Evolutionary conservation across 2,329 filamentous ascomycete species (phyloP), one percentile per base, ranked within the genome.

Genomic region (Ploettnerulaceae sp.): DNA sequence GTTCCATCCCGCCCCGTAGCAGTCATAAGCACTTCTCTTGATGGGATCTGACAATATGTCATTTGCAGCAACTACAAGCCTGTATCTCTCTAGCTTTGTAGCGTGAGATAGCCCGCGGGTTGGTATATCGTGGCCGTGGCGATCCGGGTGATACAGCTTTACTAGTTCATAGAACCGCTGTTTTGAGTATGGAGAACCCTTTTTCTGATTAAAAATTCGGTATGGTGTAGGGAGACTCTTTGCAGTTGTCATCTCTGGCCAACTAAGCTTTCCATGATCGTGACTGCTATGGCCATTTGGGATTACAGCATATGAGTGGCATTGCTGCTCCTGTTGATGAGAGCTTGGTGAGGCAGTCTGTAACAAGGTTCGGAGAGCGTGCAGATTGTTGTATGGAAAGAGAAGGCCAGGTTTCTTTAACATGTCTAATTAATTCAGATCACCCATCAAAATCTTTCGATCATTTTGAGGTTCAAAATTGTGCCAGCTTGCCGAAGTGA

Each of bases 121-220:
- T 18, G 67, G 54, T 12, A 63, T 65, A 29, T 61, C 56, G 31
- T 65, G 62, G 47, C n/a, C n/a, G n/a, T 66, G 71, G 49, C 77
- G 79, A 66, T 98, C 93, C 0, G 93, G 93, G 63, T 98, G 93
- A 69, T 98, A 98, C 36, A 94, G 73, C 71, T 97, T 98, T 48
- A 95, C 93, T 41, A 98, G 79, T 61, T 91, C 78, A 67, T 94
- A 93, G 74, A 89, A 98, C 49, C 81, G 81, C 34, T 75, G 70
- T 67, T 98, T 97, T 52, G 79, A 83, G 66, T 98, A 97, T 2
- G 81, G 76, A 11, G 79, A 81, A 47, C 71, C 71, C 56, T 70
- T 77, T 44, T 71, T 68, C 54, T 77, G 70, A 24, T 67, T 66
- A 60, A 97, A 82, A 62, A 98, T 87, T 61, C 97, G 87, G 69